These are phyloP conservation scores for Clavariopsis aquatica DNA, from an alignment of 495 filamentous ascomycete species.

Conservation along the genomic window DNA sequence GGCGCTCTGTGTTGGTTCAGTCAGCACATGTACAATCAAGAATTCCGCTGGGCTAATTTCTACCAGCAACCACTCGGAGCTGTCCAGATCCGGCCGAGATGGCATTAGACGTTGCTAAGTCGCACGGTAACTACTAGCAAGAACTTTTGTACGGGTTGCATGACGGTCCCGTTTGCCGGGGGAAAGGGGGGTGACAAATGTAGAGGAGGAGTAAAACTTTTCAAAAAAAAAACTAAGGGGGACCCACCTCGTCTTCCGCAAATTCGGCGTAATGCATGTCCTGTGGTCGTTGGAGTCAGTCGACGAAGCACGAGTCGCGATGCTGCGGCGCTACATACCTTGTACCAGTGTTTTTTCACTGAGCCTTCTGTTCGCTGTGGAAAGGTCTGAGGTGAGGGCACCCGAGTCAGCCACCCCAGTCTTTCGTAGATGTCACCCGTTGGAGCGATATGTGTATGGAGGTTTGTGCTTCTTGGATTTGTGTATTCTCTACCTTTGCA, in stretches of 20 bases:
- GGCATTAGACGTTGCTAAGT: too few species aligned
- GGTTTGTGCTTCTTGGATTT: constrained; percentile 6
- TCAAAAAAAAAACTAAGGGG: constrained; percentile 31
- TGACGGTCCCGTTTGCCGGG: not conserved
- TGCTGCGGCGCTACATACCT: constrained; percentile 59
- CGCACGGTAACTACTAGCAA: too few species aligned
- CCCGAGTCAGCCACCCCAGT: constrained; percentile 41
- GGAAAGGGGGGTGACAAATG: too few species aligned
- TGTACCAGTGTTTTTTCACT: constrained; percentile 99
- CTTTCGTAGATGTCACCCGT: constrained; percentile 10
- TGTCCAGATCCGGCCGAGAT: too few species aligned
- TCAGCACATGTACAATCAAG: constrained; percentile 40
- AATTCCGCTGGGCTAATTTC: not conserved
- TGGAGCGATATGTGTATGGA: constrained; percentile 11
- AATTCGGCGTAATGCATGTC: constrained; percentile 99
- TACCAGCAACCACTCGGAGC: too few species aligned
- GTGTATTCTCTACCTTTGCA: constrained; percentile 70
- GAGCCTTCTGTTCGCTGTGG: constrained; percentile 91
- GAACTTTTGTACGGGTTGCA: too few species aligned
- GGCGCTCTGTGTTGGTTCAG: constrained; percentile 60
- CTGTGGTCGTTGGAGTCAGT: constrained; percentile 47
- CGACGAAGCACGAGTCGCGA: constrained; percentile 24
- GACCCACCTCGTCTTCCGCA: constrained; percentile 89
- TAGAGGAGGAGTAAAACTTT: too few species aligned
- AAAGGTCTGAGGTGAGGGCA: constrained; percentile 65